Percentiles rank a stretch among this genome's conserved stretches.
Evolutionary conservation across 306 rosid species (phyloP).

Genomic region (Fragaria ananassa): DNA sequence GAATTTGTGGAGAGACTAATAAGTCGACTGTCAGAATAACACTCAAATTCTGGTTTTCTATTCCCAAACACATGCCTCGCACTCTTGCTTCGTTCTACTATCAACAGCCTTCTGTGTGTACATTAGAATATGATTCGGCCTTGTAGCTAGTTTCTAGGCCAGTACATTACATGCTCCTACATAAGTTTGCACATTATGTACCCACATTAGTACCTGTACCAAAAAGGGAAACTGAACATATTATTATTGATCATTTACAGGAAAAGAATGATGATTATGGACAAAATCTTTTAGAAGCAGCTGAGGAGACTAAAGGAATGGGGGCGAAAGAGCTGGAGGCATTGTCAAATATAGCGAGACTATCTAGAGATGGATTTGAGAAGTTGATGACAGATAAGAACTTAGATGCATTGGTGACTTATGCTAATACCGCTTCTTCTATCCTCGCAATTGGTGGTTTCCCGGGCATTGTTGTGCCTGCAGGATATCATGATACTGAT

Average conservation of each 20-base stretch:
- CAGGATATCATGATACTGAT: constrained; percentile 40
- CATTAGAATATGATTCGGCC: background rate
- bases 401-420: constrained; percentile 46
- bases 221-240: background rate
- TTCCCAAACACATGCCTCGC: background rate
- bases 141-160: background rate
- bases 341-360: constrained; percentile 4
- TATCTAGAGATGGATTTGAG: constrained; percentile 23
- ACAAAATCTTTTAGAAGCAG: constrained; percentile 19
- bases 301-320: constrained; percentile 27
- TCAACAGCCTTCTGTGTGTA: background rate
- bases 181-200: background rate
- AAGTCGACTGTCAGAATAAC: background rate
- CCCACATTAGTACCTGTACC: background rate
- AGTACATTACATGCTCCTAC: background rate
- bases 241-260: background rate
- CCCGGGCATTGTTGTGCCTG: constrained; percentile 69
- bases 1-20: background rate
- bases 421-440: constrained; percentile 8
- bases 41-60: background rate
- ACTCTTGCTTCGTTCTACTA: background rate
- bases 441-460: constrained; percentile 62
- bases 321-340: constrained; percentile 12
- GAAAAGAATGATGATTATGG: constrained; percentile 20
- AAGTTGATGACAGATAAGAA: constrained; percentile 16